These are phyloP conservation scores for Diversispora eburnea DNA, from an alignment of 192 early-diverging fungal species.

Conservation along the genomic window DNA sequence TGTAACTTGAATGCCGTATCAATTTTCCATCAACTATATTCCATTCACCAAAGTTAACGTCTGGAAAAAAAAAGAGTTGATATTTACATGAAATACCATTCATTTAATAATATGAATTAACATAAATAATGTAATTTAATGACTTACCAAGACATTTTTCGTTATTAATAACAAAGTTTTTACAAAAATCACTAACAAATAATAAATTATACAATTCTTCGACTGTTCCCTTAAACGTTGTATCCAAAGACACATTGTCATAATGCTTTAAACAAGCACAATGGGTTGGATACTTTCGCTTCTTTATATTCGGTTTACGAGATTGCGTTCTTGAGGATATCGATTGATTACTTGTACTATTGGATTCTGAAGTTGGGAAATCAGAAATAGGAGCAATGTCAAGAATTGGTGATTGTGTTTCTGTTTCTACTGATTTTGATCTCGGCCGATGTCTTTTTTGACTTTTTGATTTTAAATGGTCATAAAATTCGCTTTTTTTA, in stretches of 20 bases:
- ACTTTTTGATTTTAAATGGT: conserved; percentile 6
- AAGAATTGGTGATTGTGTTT: not conserved
- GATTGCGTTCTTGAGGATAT: conserved; percentile 2
- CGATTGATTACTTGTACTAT: not conserved
- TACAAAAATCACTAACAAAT: conserved; percentile 46
- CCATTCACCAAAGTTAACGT: conserved; percentile 42
- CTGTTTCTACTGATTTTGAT: not conserved
- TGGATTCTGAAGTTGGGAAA: not conserved
- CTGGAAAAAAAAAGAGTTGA: conserved; percentile 18
- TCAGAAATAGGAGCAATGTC: not conserved
- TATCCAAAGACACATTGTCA: conserved; percentile 40
- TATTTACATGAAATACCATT: not conserved
- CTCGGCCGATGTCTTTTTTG: not conserved
- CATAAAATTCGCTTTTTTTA: conserved; percentile 28
- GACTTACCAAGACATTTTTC: conserved; percentile 48
- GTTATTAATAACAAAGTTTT: conserved; percentile 42
- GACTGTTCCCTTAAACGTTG: conserved; percentile 44
- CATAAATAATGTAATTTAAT: conserved; percentile 16
- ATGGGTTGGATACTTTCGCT: conserved; percentile 32
- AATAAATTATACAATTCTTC: conserved; percentile 54
- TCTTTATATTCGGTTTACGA: not conserved
- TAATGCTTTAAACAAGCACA: conserved; percentile 53
- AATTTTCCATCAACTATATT: conserved; percentile 7
- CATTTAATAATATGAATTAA: not conserved
- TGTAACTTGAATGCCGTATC: conserved; percentile 34